Percentiles rank a stretch among this genome's conserved stretches.
Evolutionary conservation across 1,284 basidiomycete species (phyloP).

Genomic region (Rhodofomes roseus): DNA sequence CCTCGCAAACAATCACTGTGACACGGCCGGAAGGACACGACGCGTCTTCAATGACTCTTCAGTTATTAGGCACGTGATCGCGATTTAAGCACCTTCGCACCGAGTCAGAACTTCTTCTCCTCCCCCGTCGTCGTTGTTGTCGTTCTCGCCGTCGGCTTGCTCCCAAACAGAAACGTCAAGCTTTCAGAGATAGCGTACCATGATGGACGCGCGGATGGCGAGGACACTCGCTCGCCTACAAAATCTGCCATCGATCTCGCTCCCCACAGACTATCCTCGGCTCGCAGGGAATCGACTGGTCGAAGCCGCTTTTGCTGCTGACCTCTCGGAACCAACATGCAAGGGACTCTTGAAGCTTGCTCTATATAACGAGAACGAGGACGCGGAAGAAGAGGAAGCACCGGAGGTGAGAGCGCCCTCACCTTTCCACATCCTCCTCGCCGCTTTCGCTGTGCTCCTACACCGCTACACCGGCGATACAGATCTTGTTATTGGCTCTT

Average conservation of each 20-base stretch:
- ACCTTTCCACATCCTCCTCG: slow-evolving; percentile 88
- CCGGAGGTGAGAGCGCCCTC: slow-evolving; percentile 56
- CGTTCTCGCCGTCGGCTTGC: no score
- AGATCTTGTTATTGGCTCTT: slow-evolving; percentile 91
- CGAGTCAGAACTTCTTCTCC: no score
- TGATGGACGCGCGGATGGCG: slow-evolving; percentile 33
- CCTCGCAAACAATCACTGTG: no score
- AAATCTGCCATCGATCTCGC: slow-evolving; percentile 84
- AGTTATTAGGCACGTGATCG: no score
- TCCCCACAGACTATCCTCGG: slow-evolving; percentile 96
- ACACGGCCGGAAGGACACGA: no score
- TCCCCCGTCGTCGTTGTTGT: no score
- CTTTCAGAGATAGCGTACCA: no score
- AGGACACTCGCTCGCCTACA: slow-evolving; percentile 62
- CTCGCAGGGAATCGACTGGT: slow-evolving; percentile 75
- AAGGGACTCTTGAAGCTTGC: slow-evolving; percentile 74
- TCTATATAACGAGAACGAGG: slow-evolving; percentile 54
- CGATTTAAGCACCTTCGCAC: no score
- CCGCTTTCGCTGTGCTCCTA: slow-evolving; percentile 88
- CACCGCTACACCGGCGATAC: slow-evolving; percentile 97
- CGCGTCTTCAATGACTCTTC: no score
- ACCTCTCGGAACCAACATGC: slow-evolving; percentile 68
- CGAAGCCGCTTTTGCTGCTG: slow-evolving; percentile 71
- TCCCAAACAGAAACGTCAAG: no score
- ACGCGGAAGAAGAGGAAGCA: slow-evolving; percentile 49